Evolutionary conservation across 2,329 filamentous ascomycete species (phyloP), one percentile per base, ranked within the genome.

Genomic region (Chrysoporthe puriensis): DNA sequence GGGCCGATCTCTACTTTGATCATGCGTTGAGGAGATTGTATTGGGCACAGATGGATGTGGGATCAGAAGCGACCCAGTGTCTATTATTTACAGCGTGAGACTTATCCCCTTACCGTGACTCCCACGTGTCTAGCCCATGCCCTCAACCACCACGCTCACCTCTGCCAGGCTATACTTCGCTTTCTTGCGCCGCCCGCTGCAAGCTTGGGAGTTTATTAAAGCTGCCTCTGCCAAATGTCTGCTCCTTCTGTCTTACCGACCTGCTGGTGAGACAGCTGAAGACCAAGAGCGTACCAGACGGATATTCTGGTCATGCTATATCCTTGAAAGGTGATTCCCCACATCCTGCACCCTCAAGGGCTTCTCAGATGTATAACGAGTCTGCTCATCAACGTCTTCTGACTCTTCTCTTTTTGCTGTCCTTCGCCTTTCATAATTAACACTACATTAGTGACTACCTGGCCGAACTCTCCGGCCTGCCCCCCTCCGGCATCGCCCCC

Each of bases 231-330:
- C 82, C 0, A 84, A 85, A 70, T 85, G 84, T 65, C 80, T 84
- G 1, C 73, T 85, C 1, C 76, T 86, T 0, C 72, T 85, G 2
- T 82, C 83, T 0, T 85, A 85, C 59, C 77, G 77, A 1, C 73
- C 75, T 0, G 73, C 71, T 3, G 76, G 74, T 9, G 77, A 78
- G 42, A 74, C 74, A 0, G 70, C 72, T 0, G 79, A 84, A 68
- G 80, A 83, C 3, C 75, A 80, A 48, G 83, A 86, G 71, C 81
- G 83, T 2, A 80, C 84, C 0, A 76, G 81, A 16, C 76, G 84
- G 1, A 85, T 85, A 63, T 86, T 86, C 69, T 86, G 84, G 84
- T 82, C 84, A 0, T 85, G 84, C 66, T 86, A 85, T 65, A 83
- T 86, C 13, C 76, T 86, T 0, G 84, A 86, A 72, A 84, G 59